Evolutionary conservation across 345 rosid species (phyloP), one percentile per base, ranked within the genome.

Genomic region (Syzygium aqueum): DNA sequence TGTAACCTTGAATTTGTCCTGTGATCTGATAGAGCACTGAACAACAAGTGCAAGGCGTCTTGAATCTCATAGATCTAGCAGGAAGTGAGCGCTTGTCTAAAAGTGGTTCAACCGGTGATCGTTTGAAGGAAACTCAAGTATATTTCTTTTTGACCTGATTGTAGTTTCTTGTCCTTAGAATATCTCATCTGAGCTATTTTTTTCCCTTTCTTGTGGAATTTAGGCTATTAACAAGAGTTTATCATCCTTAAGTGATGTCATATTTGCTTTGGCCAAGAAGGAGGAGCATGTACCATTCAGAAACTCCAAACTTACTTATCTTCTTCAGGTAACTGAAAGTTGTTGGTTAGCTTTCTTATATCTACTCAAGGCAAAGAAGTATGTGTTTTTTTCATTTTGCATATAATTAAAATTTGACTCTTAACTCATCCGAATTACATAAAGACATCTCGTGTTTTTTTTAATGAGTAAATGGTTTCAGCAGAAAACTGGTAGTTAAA

Each of bases 31-130:
- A 97, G 99, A 93, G 96, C 91, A 97, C 98, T 9, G 99, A 97
- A 87, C 99, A 97, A 89, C 98, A 96, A 91, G 96, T 95, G 85
- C 99, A 97, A 92, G 98, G 99, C 30, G 93, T 97, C 86, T 86
- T 97, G 94, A 97, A 97, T 94, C 96, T 97, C 57, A 96, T 97
- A 86, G 99, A 97, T 93, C 98, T 97, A 88, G 99, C 99, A 61
- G 99, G 99, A 84, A 97, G 99, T 73, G 99, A 97, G 90, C 99
- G 99, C 37, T 97, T 97, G 77, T 95, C 98, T 0, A 97, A 94
- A 94, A 97, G 99, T 89, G 98, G 99, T 46, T 97, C 99, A 51
- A 95, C 99, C 0, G 99, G 99, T 65, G 99, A 97, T 85, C 91
- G 99, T 51, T 91, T 97, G 85, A 96, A 92, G 93, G 99, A 97